A percentile compares a stretch with the other conserved stretches of the same genome.
These are phyloP conservation scores for Ormosia semicastrata DNA, from an alignment of 306 rosid genomes.

Conservation along the genomic window DNA sequence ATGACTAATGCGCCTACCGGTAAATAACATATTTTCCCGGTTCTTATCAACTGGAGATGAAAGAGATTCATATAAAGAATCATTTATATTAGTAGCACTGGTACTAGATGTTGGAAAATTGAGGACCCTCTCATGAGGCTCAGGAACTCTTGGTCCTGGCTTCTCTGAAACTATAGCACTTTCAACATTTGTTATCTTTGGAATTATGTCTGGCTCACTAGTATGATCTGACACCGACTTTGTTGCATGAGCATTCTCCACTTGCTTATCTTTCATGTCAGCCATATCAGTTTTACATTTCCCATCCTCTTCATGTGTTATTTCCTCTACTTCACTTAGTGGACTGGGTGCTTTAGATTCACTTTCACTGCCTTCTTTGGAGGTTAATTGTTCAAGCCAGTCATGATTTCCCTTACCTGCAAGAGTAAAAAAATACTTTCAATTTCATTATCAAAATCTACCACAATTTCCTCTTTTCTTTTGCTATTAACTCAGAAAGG, in stretches of 20 bases:
- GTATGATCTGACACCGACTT: constrained; percentile 14
- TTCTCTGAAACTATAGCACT: constrained; percentile 15
- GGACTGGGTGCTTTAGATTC: constrained; percentile 10
- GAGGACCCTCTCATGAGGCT: constrained; percentile 9
- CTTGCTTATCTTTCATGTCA: constrained; percentile 15
- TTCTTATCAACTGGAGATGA: constrained; percentile 36
- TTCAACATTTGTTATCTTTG: neutral
- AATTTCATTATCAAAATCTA: constrained; percentile 16
- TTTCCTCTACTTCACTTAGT: constrained; percentile 24
- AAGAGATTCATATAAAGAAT: constrained; percentile 48
- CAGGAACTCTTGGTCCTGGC: constrained; percentile 12
- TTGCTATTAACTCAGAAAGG: neutral
- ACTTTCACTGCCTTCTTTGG: constrained; percentile 27
- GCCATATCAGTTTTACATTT: neutral
- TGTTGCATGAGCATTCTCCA: constrained; percentile 11
- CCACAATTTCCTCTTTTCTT: neutral
- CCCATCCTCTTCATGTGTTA: constrained; percentile 9
- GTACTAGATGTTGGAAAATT: constrained; percentile 30
- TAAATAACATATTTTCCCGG: constrained; percentile 21
- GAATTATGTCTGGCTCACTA: constrained; percentile 24
- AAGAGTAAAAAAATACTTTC: constrained; percentile 17
- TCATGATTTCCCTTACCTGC: constrained; percentile 55
- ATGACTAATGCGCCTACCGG: constrained; percentile 30
- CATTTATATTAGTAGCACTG: constrained; percentile 32
- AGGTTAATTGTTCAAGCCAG: constrained; percentile 34